Evolutionary conservation across 495 filamentous ascomycete species (phyloP).

Genomic region (Lepidopterella palustris): DNA sequence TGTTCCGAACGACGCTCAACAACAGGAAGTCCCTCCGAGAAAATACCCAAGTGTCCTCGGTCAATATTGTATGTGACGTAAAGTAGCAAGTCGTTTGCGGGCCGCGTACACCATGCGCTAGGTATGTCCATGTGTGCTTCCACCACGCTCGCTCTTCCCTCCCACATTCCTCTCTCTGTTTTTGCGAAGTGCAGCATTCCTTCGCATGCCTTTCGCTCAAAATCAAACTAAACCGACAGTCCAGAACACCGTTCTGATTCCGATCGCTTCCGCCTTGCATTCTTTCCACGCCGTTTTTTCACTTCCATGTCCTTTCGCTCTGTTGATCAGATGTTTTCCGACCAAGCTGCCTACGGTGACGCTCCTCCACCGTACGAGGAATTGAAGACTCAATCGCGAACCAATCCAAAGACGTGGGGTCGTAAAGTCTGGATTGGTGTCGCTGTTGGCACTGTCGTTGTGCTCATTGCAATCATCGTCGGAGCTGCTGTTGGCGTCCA

Average conservation of each 20-base stretch:
- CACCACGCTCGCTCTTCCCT: neutral
- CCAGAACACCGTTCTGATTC: neutral
- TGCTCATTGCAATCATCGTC: slow-evolving; percentile 50
- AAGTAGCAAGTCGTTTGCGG: neutral
- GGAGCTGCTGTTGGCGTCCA: slow-evolving; percentile 31
- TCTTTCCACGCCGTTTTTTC: neutral
- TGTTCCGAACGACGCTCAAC: neutral
- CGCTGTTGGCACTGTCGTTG: slow-evolving; percentile 31
- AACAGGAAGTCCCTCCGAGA: neutral
- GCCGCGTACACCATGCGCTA: neutral
- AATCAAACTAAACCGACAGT: neutral
- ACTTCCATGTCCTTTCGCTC: neutral
- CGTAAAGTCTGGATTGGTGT: slow-evolving; percentile 42
- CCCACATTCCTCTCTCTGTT: neutral
- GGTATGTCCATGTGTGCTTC: neutral
- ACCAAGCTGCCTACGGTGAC: neutral
- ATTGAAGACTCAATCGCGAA: slow-evolving; percentile 32
- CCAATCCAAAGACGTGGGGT: slow-evolving; percentile 48
- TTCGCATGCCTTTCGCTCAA: neutral
- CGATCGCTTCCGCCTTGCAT: neutral
- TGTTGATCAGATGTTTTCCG: neutral
- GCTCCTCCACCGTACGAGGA: neutral
- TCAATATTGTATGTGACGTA: too few species aligned
- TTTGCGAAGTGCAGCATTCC: neutral
- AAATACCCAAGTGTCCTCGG: neutral